These are phyloP conservation scores for Populus hybrid DNA, from an alignment of 441 rosid genomes.

Conservation along the genomic window DNA sequence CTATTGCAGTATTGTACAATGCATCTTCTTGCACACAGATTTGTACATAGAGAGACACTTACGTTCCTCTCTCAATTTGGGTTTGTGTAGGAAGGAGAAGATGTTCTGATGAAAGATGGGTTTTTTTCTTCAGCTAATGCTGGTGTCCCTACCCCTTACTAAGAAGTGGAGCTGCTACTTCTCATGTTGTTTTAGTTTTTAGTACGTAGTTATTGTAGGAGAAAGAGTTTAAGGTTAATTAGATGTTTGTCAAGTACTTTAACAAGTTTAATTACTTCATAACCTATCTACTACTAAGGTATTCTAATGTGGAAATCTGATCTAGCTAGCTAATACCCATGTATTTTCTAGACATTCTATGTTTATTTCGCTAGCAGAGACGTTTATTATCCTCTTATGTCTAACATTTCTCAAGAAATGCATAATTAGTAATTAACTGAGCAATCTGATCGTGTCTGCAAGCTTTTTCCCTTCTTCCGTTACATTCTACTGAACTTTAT, in stretches of 20 bases:
- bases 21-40: neutral
- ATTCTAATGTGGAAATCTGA: neutral
- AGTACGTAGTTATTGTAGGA: neutral
- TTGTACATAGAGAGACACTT: neutral
- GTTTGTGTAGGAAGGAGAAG: constrained; percentile 67
- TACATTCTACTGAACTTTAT: too few relatives aligned
- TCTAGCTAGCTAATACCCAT: neutral
- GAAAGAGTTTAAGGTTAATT: neutral
- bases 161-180: constrained; percentile 4
- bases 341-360: neutral
- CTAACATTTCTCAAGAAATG: neutral
- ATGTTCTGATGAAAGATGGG: constrained; percentile 75
- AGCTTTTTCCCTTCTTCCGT: too few relatives aligned
- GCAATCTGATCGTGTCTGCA: neutral
- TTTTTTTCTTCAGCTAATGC: constrained; percentile 62
- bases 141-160: constrained; percentile 72
- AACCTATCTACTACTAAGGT: constrained; percentile 5
- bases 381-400: neutral
- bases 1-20: neutral
- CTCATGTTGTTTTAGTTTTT: neutral
- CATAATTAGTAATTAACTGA: neutral
- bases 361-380: neutral
- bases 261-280: constrained; percentile 3
- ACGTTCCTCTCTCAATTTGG: neutral
- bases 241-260: neutral